Conservation (phyloP, 225 moss, liverwort and hornwort genomes). For the Anthoceros angustus region DNA sequence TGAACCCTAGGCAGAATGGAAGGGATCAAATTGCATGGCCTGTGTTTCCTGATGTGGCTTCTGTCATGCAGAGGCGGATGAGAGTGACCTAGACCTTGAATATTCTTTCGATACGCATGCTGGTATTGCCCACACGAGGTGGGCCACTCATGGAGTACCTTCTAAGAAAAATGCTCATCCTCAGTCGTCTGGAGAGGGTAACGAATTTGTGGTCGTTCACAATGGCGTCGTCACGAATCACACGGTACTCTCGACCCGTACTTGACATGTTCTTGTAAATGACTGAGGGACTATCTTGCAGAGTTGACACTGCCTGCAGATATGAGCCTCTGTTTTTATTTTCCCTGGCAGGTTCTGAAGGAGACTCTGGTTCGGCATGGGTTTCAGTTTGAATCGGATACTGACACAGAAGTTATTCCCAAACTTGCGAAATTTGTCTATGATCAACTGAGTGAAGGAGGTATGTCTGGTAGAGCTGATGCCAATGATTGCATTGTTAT, state of each 20-base stretch:
- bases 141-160: conserved; percentile 98
- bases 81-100: conserved; percentile 63
- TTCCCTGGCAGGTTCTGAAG: conserved; percentile 57
- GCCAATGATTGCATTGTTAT: not conserved
- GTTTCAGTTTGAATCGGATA: conserved; percentile 83
- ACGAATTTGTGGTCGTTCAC: conserved; percentile 97
- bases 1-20: not conserved
- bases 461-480: conserved; percentile 21
- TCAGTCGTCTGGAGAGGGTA: conserved; percentile 84
- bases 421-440: conserved; percentile 91
- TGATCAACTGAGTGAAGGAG: conserved; percentile 60
- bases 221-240: conserved; percentile 96
- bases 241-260: conserved; percentile 26
- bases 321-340: conserved; percentile 6
- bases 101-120: conserved; percentile 53
- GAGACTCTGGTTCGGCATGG: conserved; percentile 89
- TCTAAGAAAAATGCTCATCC: conserved; percentile 90
- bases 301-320: not conserved
- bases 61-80: conserved; percentile 54
- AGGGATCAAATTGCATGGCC: not conserved
- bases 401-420: conserved; percentile 96
- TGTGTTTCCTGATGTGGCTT: conserved; percentile 1
- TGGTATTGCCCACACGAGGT: conserved; percentile 92
- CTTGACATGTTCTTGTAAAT: too few species aligned
- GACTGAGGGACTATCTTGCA: too few species aligned